Percentiles rank a stretch among this genome's conserved stretches.
These are phyloP conservation scores for Saccharomycopsis sp. DNA, from an alignment of 805 yeast species.

Conservation along the genomic window DNA sequence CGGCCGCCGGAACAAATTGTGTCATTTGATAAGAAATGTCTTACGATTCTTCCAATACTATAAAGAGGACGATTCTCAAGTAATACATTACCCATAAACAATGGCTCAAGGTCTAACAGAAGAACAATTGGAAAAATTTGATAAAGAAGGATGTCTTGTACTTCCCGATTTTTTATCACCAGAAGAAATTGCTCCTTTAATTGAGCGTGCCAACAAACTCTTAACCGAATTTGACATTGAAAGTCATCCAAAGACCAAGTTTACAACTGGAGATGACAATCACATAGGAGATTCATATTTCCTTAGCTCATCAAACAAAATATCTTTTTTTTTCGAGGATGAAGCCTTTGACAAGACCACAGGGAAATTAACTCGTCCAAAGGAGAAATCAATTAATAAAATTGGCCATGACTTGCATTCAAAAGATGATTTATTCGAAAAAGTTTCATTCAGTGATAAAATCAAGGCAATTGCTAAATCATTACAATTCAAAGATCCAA, in stretches of 20 bases:
- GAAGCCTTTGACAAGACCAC: conserved; percentile 48
- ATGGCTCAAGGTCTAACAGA: conserved; percentile 32
- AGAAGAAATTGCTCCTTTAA: conserved; percentile 35
- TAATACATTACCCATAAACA: too few relatives aligned
- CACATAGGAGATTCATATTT: conserved; percentile 74
- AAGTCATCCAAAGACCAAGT: conserved; percentile 62
- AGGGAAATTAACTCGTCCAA: conserved; percentile 42
- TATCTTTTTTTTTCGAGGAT: conserved; percentile 63
- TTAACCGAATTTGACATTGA: conserved; percentile 43
- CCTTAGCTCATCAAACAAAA: conserved; percentile 59
- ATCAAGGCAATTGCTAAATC: conserved; percentile 45
- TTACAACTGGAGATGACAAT: conserved; percentile 51
- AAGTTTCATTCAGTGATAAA: conserved; percentile 44
- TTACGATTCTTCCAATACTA: too few relatives aligned
- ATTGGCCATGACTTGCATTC: conserved; percentile 74
- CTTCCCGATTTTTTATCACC: conserved; percentile 46
- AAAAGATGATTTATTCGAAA: conserved; percentile 41
- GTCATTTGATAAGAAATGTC: too few relatives aligned
- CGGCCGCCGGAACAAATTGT: too few relatives aligned
- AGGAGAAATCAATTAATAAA: conserved; percentile 59
- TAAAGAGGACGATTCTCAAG: too few relatives aligned
- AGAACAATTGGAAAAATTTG: conserved; percentile 44
- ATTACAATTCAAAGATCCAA: conserved; percentile 53
- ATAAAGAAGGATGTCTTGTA: conserved; percentile 54
- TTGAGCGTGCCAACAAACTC: conserved; percentile 38